These are phyloP conservation scores for Delonix regia DNA, from an alignment of 306 rosid genomes.

Conservation along the genomic window DNA sequence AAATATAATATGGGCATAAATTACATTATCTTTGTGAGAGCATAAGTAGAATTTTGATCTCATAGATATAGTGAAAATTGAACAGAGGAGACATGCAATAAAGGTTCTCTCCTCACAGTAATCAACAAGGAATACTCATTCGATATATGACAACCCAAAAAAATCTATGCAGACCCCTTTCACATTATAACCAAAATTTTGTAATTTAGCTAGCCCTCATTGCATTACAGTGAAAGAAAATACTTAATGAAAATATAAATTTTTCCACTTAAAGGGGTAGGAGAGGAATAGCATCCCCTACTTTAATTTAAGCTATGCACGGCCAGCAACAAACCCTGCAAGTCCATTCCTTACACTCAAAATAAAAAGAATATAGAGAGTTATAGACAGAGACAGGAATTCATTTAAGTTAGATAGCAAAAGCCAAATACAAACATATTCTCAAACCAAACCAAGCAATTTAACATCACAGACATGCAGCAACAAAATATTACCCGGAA, in stretches of 20 bases:
- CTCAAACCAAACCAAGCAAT: not conserved
- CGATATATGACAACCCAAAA: not conserved
- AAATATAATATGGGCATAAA: not conserved
- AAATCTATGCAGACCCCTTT: not conserved
- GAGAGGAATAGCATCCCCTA: not conserved
- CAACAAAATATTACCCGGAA: constrained; percentile 20
- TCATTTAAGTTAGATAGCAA: not conserved
- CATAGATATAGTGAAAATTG: not conserved
- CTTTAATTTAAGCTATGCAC: not conserved
- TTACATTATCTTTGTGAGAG: not conserved
- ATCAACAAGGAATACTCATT: not conserved
- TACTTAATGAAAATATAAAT: not conserved
- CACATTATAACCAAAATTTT: not conserved
- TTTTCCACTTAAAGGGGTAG: not conserved
- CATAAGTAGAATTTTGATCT: not conserved
- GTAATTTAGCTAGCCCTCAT: not conserved
- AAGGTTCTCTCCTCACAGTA: not conserved
- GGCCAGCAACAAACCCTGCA: not conserved
- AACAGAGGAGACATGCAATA: not conserved
- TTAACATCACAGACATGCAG: not conserved
- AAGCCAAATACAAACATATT: not conserved
- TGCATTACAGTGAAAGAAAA: not conserved
- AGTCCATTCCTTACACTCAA: not conserved
- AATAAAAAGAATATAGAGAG: not conserved
- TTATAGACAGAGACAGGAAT: not conserved